phyloP scores from a whole-genome alignment of 345 rosid genomes.

The Raphanus raphanistrum region DNA sequence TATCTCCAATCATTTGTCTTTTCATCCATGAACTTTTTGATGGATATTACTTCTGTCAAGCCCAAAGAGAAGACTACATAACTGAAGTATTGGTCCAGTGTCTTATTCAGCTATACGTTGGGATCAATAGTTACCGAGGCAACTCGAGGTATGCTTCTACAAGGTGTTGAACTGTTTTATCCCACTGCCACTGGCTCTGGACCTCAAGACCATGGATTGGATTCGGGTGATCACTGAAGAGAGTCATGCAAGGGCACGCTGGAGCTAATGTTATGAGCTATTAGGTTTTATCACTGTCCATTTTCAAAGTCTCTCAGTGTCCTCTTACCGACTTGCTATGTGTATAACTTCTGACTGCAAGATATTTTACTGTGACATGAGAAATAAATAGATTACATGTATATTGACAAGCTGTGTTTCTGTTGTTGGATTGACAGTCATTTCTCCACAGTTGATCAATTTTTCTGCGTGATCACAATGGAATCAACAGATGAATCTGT shows the following conservation, averaged over 20 bases:
- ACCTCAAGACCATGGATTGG: constrained; percentile 89
- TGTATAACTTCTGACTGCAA: not conserved
- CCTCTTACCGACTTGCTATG: not conserved
- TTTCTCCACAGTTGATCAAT: too few species aligned
- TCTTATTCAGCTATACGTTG: constrained; percentile 75
- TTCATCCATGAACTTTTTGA: constrained; percentile 53
- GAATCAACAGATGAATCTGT: too few species aligned
- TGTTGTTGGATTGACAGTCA: too few species aligned
- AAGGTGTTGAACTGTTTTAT: constrained; percentile 82
- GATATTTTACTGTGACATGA: not conserved
- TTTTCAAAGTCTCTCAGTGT: not conserved
- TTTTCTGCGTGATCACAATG: too few species aligned
- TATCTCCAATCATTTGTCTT: not conserved
- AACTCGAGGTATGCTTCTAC: constrained; percentile 82
- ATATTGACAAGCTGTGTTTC: too few species aligned
- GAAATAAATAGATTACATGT: too few species aligned
- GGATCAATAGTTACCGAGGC: constrained; percentile 98
- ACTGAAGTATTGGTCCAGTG: constrained; percentile 4
- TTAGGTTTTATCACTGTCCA: not conserved
- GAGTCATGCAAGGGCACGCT: constrained; percentile 98
- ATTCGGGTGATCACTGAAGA: constrained; percentile 85
- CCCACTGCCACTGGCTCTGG: constrained; percentile 95
- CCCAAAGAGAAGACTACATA: constrained; percentile 75
- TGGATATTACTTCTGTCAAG: constrained; percentile 96
- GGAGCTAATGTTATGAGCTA: constrained; percentile 83